Evolutionary conservation across 1,139 yeast genomes (phyloP).

Genomic region (Candida glucosophila): DNA sequence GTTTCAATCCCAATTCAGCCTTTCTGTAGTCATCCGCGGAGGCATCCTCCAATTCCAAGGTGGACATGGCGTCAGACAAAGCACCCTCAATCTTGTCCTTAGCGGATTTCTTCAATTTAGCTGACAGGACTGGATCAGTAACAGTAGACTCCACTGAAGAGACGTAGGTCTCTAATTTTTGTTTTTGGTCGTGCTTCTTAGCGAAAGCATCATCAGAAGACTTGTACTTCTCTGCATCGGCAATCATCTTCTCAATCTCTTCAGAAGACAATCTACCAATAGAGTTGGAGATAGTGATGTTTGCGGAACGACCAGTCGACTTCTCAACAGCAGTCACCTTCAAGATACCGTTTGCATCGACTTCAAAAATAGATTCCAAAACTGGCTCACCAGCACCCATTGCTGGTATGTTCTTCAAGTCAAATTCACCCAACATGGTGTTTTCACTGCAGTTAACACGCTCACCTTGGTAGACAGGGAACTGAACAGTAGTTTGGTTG

Average conservation of each 20-base stretch:
- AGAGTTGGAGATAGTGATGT: conserved; percentile 99
- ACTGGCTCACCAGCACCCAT: conserved; percentile 99
- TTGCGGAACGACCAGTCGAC: conserved; percentile 98
- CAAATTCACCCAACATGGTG: conserved; percentile 99
- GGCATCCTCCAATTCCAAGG: conserved; percentile 95
- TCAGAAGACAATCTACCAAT: conserved; percentile 97
- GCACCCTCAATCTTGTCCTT: conserved; percentile 98
- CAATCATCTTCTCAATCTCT: conserved; percentile 97
- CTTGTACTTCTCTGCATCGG: conserved; percentile 98
- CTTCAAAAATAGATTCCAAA: conserved; percentile 98
- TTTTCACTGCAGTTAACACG: conserved; percentile 99
- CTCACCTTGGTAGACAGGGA: conserved; percentile 99
- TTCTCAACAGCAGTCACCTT: conserved; percentile 99
- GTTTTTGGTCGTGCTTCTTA: conserved; percentile 99
- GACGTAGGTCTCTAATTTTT: conserved; percentile 98
- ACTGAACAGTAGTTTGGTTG: conserved; percentile 98
- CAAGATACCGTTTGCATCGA: conserved; percentile 99
- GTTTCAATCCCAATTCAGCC: conserved; percentile 98
- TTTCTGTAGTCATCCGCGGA: conserved; percentile 96
- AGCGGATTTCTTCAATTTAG: conserved; percentile 96
- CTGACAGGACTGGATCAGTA: conserved; percentile 97
- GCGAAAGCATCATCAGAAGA: conserved; percentile 98
- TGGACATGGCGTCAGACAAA: conserved; percentile 96
- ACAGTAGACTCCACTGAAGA: conserved; percentile 94
- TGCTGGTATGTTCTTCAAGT: conserved; percentile 98